Evolutionary conservation across 2,329 filamentous ascomycete species (phyloP).

Genomic region (Fusarium longipes): DNA sequence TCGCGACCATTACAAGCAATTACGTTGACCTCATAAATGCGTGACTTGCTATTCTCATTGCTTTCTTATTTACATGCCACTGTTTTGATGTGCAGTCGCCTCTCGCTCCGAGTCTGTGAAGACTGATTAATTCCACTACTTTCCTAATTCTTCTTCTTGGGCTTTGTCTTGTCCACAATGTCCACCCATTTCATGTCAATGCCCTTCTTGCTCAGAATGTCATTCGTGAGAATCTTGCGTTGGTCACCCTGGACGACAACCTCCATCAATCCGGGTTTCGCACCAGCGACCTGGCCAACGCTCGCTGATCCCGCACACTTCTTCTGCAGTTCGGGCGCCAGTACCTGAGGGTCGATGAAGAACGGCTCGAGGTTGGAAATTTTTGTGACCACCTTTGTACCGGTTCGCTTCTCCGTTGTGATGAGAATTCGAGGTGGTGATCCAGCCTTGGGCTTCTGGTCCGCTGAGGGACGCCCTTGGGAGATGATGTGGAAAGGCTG

Average conservation of each 20-base stretch:
- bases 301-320: constrained; percentile 41
- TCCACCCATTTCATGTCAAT: constrained; percentile 41
- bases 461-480: constrained; percentile 8
- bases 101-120: background rate
- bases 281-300: constrained; percentile 37
- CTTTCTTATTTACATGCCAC: background rate
- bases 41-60: background rate
- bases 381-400: constrained; percentile 42
- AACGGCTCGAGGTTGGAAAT: constrained; percentile 41
- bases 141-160: constrained; percentile 35
- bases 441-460: constrained; percentile 40
- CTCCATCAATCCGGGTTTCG: constrained; percentile 38
- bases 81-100: background rate
- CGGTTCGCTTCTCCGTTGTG: constrained; percentile 41
- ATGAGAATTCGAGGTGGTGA: constrained; percentile 30
- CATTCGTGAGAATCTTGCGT: constrained; percentile 27
- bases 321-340: constrained; percentile 41
- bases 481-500: constrained; percentile 39
- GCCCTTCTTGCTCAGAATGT: constrained; percentile 28
- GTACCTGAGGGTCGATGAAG: constrained; percentile 36
- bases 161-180: constrained; percentile 37
- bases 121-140: background rate
- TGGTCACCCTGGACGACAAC: constrained; percentile 42
- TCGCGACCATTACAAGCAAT: fast-evolving
- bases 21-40: too few relatives aligned